phyloP scores from a whole-genome alignment of 2,329 filamentous ascomycete genomes.

The Aspergillus amoenus region DNA sequence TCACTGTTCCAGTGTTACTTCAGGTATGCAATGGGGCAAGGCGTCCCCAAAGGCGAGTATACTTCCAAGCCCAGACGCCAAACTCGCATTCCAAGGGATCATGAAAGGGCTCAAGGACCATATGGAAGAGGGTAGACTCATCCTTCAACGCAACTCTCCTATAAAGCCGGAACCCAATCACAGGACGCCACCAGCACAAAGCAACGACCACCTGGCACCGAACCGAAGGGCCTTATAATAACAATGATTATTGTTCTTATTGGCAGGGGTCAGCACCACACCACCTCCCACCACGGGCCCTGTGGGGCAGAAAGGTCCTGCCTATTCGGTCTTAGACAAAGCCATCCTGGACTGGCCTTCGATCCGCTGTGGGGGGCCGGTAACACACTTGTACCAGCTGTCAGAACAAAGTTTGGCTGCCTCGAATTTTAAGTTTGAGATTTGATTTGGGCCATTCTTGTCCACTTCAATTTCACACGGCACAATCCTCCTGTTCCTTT shows the following conservation, averaged over 20 bases:
- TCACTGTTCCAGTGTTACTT: neutral
- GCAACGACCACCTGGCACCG: too few relatives aligned
- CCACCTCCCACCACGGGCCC: neutral
- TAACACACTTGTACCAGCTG: conserved; percentile 5
- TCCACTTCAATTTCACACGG: too few relatives aligned
- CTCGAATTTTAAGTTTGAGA: conserved; percentile 4
- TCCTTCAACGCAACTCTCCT: too few relatives aligned
- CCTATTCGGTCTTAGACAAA: neutral
- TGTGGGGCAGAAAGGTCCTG: conserved; percentile 1
- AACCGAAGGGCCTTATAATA: too few relatives aligned
- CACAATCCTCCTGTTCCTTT: neutral
- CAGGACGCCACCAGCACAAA: too few relatives aligned
- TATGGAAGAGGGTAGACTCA: too few relatives aligned
- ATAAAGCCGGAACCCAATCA: too few relatives aligned
- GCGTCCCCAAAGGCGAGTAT: too few relatives aligned
- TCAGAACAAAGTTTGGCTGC: neutral
- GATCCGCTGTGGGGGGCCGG: neutral
- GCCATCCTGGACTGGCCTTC: neutral
- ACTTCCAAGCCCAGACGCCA: neutral
- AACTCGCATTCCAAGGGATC: too few relatives aligned
- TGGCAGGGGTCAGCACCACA: neutral
- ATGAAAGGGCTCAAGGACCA: too few relatives aligned
- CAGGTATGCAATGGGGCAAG: too few relatives aligned
- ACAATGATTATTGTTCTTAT: neutral
- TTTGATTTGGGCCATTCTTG: neutral